Evolutionary conservation across 2,329 filamentous ascomycete genomes (phyloP).

Genomic region (Leptosphaerulina australis): DNA sequence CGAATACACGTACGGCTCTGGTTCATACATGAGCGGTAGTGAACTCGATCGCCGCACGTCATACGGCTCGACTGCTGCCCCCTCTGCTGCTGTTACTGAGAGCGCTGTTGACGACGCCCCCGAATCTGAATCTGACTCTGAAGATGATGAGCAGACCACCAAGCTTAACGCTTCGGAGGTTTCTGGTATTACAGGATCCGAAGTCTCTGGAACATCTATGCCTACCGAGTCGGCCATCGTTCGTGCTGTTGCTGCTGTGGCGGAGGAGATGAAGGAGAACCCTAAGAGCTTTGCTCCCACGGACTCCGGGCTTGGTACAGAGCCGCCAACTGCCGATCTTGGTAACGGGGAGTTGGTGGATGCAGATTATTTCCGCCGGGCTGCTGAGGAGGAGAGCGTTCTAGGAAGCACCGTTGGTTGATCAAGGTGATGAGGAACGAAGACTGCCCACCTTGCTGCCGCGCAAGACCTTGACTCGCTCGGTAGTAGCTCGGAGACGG

Average conservation of each 20-base stretch:
- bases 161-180: constrained; percentile 36
- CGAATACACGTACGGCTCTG: constrained; percentile 56
- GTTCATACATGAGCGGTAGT: constrained; percentile 57
- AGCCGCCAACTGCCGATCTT: constrained; percentile 43
- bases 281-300: constrained; percentile 33
- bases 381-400: constrained; percentile 47
- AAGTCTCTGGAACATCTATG: constrained; percentile 29
- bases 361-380: constrained; percentile 47
- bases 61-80: constrained; percentile 47
- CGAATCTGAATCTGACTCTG: constrained; percentile 34
- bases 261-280: constrained; percentile 37
- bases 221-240: constrained; percentile 44
- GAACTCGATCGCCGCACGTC: constrained; percentile 54
- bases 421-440: background rate
- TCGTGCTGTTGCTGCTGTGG: constrained; percentile 39
- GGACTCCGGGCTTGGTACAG: constrained; percentile 49
- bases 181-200: constrained; percentile 27
- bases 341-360: constrained; percentile 30
- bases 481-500: background rate
- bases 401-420: constrained; percentile 46
- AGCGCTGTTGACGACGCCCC: constrained; percentile 42
- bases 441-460: too few relatives aligned
- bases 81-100: constrained; percentile 39
- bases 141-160: constrained; percentile 39
- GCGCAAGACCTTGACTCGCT: constrained; percentile 10